phyloP scores from a whole-genome alignment of 2,329 filamentous ascomycete genomes.

The Coniochaeta sp. region DNA sequence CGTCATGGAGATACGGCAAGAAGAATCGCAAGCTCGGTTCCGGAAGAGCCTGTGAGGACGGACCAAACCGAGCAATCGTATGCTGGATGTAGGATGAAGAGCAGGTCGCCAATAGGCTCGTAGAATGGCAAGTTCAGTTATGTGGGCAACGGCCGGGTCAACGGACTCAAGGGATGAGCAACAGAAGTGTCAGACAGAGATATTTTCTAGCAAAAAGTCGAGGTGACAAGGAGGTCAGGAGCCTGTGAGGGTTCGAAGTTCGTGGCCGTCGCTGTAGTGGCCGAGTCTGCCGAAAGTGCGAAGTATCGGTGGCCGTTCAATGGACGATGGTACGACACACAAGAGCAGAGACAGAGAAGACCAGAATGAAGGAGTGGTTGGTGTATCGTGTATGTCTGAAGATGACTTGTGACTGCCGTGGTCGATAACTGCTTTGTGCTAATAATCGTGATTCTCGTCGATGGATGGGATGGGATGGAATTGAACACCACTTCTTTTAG shows the following conservation, averaged over 20 bases:
- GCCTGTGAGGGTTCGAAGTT: neutral
- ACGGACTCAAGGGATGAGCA: neutral
- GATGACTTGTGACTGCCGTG: neutral
- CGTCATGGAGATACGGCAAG: slow-evolving; percentile 29
- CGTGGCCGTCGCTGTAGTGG: neutral
- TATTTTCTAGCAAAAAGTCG: neutral
- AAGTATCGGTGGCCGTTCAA: neutral
- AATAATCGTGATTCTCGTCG: neutral
- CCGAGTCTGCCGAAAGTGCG: neutral
- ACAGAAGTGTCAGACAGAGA: neutral
- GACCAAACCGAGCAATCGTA: neutral
- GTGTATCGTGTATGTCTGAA: neutral
- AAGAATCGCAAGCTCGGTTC: neutral
- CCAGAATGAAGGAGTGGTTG: neutral
- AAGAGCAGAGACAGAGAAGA: neutral
- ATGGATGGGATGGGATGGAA: neutral
- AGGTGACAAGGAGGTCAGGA: neutral
- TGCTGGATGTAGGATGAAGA: neutral
- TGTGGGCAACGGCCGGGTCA: neutral
- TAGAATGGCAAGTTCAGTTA: neutral
- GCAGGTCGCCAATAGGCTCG: neutral
- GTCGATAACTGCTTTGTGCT: neutral
- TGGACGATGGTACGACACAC: neutral
- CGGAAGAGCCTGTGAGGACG: neutral
- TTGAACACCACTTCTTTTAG: slow-evolving; percentile 1